Conservation (phyloP, 2,329 filamentous ascomycete species). For the Fusarium sp. region DNA sequence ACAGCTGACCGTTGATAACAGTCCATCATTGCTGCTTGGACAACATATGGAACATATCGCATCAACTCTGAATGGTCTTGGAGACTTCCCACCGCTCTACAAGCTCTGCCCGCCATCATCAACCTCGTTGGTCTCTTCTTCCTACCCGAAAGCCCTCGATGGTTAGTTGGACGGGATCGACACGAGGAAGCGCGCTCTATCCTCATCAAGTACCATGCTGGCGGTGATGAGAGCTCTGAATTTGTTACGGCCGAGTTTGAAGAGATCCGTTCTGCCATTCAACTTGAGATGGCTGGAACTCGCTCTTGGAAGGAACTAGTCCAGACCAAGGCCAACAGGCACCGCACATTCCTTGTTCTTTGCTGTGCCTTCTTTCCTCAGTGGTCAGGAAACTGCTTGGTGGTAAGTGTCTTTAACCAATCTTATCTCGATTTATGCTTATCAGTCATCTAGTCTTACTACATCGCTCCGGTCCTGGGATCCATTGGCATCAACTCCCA, state of each 20-base stretch:
- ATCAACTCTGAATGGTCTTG: slow-evolving; percentile 38
- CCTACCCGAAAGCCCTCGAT: slow-evolving; percentile 71
- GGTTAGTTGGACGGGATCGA: slow-evolving; percentile 65
- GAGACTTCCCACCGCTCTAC: slow-evolving; percentile 60
- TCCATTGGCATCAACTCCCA: slow-evolving; percentile 54
- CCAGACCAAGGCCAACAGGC: neutral
- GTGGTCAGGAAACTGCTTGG: slow-evolving; percentile 52
- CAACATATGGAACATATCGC: slow-evolving; percentile 42
- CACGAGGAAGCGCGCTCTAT: slow-evolving; percentile 62
- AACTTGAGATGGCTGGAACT: neutral
- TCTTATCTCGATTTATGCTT: neutral
- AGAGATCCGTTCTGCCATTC: slow-evolving; percentile 62
- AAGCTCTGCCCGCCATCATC: slow-evolving; percentile 58
- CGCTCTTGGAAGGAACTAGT: neutral
- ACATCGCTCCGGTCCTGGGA: slow-evolving; percentile 55
- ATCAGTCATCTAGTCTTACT: slow-evolving; percentile 49
- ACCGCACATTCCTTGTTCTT: neutral
- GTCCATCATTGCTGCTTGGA: slow-evolving; percentile 41
- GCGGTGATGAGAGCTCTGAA: slow-evolving; percentile 57
- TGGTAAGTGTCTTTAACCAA: neutral
- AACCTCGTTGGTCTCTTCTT: slow-evolving; percentile 61
- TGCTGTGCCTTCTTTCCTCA: slow-evolving; percentile 54
- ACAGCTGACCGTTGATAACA: neutral
- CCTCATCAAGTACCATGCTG: slow-evolving; percentile 64
- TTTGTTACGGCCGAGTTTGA: slow-evolving; percentile 61